Conservation (phyloP, 257 asterid genomes). For the Nicotiana tabacum region DNA sequence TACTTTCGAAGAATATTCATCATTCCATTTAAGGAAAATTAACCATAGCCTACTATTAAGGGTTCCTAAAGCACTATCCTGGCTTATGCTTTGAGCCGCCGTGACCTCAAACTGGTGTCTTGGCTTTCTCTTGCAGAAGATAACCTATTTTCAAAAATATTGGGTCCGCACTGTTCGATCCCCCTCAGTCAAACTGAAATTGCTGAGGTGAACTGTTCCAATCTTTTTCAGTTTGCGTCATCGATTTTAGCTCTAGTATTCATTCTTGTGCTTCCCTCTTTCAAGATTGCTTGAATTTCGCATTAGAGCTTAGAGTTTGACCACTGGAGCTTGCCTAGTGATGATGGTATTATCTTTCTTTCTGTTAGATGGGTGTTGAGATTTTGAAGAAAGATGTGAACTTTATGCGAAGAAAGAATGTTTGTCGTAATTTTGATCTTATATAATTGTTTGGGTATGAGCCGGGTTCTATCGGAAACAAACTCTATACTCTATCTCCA, state of each 20-base stretch:
- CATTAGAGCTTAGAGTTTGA: not conserved
- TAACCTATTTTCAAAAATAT: not conserved
- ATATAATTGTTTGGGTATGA: not conserved
- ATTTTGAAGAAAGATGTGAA: not conserved
- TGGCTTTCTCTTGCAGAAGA: not conserved
- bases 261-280: not conserved
- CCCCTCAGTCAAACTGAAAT: not conserved
- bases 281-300: not conserved
- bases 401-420: not conserved
- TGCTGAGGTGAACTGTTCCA: not conserved
- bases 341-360: not conserved
- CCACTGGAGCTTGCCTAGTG: not conserved
- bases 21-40: not conserved
- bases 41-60: not conserved
- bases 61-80: not conserved
- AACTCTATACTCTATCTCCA: no score
- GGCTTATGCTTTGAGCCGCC: not conserved
- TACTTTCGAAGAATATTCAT: not conserved
- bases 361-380: not conserved
- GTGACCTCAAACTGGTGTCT: not conserved
- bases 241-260: not conserved
- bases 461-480: no score
- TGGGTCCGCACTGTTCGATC: not conserved
- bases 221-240: not conserved
- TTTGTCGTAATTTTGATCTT: not conserved